Evolutionary conservation across 2,329 filamentous ascomycete species (phyloP), one percentile per base, ranked within the genome.

Genomic region (Aureobasidium sp.): DNA sequence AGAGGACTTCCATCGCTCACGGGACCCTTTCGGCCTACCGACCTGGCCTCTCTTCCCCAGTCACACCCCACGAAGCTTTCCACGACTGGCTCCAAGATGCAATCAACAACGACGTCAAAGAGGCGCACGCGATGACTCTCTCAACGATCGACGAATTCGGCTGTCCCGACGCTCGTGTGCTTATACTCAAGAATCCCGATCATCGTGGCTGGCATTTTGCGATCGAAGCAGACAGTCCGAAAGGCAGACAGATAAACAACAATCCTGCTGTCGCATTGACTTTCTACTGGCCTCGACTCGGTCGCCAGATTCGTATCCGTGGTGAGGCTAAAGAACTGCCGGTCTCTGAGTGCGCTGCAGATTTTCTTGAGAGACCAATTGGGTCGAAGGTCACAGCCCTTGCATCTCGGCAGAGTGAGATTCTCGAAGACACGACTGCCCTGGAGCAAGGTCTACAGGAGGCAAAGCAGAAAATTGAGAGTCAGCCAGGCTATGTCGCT

Each of bases 221-320:
- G 1, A 56, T 56, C 23, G 43, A 56, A 23, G 38, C 38, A 20
- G 36, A 56, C 38, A 56, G 54, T 8, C 38, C 54, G 0, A 56
- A 56, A 10, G 54, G 54, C 2, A 11, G 9, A 43, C 38, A 56
- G 25, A 56, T 56, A 7, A 16, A 11, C 1, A 43, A 56, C 25
- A 56, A 56, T 18, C 38, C 54, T 10, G 38, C 54, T 18, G 38
- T 56, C 16, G 54, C 38, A 43, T 43, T 56, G 38, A 56, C 54
- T n/a, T 56, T 56, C 54, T 56, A 56, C 38, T 56, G 38, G 38
- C 38, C 38, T 5, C 25, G 43, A 13, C 23, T 56, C 3, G 54
- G 54, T 23, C 38, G 54, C 5, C 38, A 56, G 54, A 43, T 56
- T 9, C 38, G 54, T 15, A 56, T 56, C 25, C n/a, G 38, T 43